Percentiles rank a stretch among this genome's conserved stretches.
These are phyloP conservation scores for Aspergillus olivimuriae DNA, from an alignment of 495 filamentous ascomycete genomes.

Conservation along the genomic window DNA sequence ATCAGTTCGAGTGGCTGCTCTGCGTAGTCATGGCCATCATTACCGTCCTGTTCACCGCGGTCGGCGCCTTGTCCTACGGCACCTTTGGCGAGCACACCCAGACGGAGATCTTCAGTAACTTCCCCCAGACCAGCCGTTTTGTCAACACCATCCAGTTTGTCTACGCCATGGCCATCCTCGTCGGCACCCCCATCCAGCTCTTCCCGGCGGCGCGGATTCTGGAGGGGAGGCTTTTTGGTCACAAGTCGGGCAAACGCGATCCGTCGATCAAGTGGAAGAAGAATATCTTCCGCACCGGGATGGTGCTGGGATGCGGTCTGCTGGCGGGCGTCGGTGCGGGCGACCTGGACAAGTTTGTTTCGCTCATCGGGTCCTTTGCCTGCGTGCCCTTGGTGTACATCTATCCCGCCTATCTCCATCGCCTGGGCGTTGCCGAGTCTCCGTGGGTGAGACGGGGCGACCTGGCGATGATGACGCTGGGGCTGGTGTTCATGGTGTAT, in stretches of 20 bases:
- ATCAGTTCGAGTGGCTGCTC: conserved; percentile 76
- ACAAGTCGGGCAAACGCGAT: conserved; percentile 79
- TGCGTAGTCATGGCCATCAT: conserved; percentile 83
- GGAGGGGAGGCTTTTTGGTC: conserved; percentile 53
- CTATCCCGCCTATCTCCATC: conserved; percentile 69
- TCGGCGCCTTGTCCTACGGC: conserved; percentile 88
- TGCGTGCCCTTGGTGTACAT: conserved; percentile 92
- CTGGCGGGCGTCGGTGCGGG: conserved; percentile 81
- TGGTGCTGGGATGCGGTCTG: conserved; percentile 70
- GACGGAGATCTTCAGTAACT: conserved; percentile 85
- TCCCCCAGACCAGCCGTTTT: conserved; percentile 80
- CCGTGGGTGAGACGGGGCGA: conserved; percentile 44
- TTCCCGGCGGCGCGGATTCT: conserved; percentile 81
- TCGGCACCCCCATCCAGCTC: conserved; percentile 84
- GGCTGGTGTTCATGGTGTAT: conserved; percentile 55
- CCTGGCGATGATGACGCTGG: conserved; percentile 47
- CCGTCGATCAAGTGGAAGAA: conserved; percentile 93
- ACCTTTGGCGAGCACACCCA: conserved; percentile 83
- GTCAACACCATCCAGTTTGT: conserved; percentile 89
- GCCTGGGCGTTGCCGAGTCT: conserved; percentile 47
- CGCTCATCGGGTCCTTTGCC: conserved; percentile 87
- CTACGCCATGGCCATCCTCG: conserved; percentile 81
- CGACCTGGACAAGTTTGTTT: conserved; percentile 88
- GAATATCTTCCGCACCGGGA: conserved; percentile 78
- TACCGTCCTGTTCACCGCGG: conserved; percentile 72